phyloP scores from a whole-genome alignment of 2,329 filamentous ascomycete species.

The Chrysoporthe deuterocubensis region DNA sequence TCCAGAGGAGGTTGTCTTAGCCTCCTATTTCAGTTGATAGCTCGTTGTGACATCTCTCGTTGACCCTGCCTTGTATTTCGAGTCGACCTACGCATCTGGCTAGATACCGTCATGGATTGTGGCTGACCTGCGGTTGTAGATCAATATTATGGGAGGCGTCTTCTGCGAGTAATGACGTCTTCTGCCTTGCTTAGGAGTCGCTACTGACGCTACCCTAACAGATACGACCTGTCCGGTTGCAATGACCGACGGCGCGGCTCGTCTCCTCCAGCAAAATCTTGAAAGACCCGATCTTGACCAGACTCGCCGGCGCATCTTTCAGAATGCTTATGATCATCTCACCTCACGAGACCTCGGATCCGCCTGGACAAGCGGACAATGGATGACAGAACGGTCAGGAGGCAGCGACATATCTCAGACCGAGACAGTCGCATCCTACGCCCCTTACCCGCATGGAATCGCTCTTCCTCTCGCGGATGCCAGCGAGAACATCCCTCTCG shows the following conservation, averaged over 20 bases:
- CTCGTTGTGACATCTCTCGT: neutral
- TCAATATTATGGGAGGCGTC: slow-evolving; percentile 58
- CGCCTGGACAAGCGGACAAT: slow-evolving; percentile 75
- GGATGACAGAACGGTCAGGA: slow-evolving; percentile 75
- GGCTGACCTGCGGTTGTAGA: neutral
- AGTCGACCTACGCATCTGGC: too few species aligned
- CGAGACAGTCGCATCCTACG: slow-evolving; percentile 60
- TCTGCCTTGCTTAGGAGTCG: neutral
- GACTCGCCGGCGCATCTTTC: slow-evolving; percentile 48
- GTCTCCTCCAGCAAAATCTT: slow-evolving; percentile 53
- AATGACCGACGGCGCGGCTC: slow-evolving; percentile 68
- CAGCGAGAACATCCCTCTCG: slow-evolving; percentile 46
- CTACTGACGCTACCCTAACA: neutral
- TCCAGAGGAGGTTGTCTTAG: neutral
- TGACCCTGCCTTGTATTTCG: neutral
- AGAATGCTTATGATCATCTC: slow-evolving; percentile 57
- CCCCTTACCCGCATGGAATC: slow-evolving; percentile 32
- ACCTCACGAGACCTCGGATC: slow-evolving; percentile 52
- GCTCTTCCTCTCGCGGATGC: slow-evolving; percentile 34
- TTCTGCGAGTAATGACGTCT: slow-evolving; percentile 45
- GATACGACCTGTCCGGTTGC: slow-evolving; percentile 66
- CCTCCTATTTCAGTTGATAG: neutral
- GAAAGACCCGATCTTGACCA: slow-evolving; percentile 33
- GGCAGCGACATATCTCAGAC: slow-evolving; percentile 72
- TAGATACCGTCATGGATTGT: slow-evolving; percentile 41